Percentiles rank a stretch among this genome's conserved stretches.
phyloP scores from a whole-genome alignment of 495 filamentous ascomycete species.

The Podospora conica region DNA sequence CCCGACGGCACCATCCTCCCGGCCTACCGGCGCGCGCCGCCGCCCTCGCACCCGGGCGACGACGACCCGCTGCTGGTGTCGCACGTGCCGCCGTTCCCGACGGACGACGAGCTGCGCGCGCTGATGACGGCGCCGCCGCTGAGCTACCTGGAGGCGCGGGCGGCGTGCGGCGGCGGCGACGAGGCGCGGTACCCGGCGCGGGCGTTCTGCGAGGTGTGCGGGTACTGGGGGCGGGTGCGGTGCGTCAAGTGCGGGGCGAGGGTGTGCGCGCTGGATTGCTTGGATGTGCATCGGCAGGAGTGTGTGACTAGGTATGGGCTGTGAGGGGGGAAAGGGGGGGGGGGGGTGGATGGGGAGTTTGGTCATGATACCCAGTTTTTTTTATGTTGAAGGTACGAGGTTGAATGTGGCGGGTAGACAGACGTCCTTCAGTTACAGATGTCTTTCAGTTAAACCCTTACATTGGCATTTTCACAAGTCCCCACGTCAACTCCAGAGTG shows the following conservation, averaged over 20 bases:
- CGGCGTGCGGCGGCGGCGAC: conserved; percentile 37
- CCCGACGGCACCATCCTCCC: conserved; percentile 28
- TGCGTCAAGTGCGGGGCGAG: conserved; percentile 78
- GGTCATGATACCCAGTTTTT: conserved; percentile 18
- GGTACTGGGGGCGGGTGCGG: conserved; percentile 83
- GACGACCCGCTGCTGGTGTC: conserved; percentile 58
- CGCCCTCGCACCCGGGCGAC: conserved; percentile 43
- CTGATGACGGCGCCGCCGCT: conserved; percentile 67
- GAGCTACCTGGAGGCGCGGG: conserved; percentile 72
- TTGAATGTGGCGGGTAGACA: no score
- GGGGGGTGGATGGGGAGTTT: not conserved
- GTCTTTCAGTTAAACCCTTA: no score
- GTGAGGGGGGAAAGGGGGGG: conserved; percentile 18
- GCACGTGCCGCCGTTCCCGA: conserved; percentile 57
- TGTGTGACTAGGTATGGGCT: conserved; percentile 62
- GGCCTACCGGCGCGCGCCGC: conserved; percentile 26
- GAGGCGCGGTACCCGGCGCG: conserved; percentile 50
- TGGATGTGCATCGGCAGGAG: conserved; percentile 71
- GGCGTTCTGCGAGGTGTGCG: conserved; percentile 81
- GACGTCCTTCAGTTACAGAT: no score
- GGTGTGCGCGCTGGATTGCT: conserved; percentile 77
- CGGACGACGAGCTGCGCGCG: conserved; percentile 58
- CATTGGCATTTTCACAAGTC: not conserved
- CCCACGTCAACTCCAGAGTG: not conserved
- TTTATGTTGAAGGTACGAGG: not conserved